These are phyloP conservation scores for Bipolaris cookei DNA, from an alignment of 2,329 filamentous ascomycete genomes.

Conservation along the genomic window DNA sequence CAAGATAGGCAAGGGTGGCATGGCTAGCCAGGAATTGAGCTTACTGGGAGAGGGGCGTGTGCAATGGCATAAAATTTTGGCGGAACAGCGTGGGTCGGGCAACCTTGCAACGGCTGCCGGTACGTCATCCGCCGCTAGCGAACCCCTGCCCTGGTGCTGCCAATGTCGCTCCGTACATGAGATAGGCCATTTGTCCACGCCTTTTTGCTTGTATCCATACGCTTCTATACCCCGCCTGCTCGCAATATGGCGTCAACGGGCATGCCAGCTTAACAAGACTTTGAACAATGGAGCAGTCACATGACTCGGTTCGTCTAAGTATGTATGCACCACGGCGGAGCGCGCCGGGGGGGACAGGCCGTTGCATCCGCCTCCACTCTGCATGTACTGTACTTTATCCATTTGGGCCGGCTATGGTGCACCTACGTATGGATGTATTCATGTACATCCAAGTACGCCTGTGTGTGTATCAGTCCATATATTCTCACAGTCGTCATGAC, in stretches of 20 bases:
- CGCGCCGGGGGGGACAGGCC: slow-evolving; percentile 5
- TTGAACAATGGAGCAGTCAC: slow-evolving; percentile 3
- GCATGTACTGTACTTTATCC: background rate
- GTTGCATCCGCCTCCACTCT: slow-evolving; percentile 6
- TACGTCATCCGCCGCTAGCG: slow-evolving; percentile 23
- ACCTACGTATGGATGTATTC: too few relatives aligned
- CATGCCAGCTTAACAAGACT: slow-evolving; percentile 1
- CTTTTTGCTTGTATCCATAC: background rate
- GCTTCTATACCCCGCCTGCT: background rate
- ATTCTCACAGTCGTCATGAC: background rate
- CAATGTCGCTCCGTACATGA: background rate
- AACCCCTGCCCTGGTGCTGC: background rate
- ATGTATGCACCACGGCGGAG: slow-evolving; percentile 16
- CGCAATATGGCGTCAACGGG: slow-evolving; percentile 22
- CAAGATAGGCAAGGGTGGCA: slow-evolving; percentile 9
- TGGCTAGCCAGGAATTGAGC: slow-evolving; percentile 14
- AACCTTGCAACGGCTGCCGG: slow-evolving; percentile 8
- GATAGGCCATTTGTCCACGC: background rate
- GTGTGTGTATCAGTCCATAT: background rate
- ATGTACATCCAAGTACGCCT: too few relatives aligned
- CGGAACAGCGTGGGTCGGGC: slow-evolving; percentile 13
- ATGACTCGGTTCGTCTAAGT: slow-evolving; percentile 3
- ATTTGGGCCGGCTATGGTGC: background rate
- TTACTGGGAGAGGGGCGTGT: slow-evolving; percentile 6
- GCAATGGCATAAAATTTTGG: slow-evolving; percentile 17